phyloP scores from a whole-genome alignment of 208 protist species.

The Leptomonas pyrrhocoris region DNA sequence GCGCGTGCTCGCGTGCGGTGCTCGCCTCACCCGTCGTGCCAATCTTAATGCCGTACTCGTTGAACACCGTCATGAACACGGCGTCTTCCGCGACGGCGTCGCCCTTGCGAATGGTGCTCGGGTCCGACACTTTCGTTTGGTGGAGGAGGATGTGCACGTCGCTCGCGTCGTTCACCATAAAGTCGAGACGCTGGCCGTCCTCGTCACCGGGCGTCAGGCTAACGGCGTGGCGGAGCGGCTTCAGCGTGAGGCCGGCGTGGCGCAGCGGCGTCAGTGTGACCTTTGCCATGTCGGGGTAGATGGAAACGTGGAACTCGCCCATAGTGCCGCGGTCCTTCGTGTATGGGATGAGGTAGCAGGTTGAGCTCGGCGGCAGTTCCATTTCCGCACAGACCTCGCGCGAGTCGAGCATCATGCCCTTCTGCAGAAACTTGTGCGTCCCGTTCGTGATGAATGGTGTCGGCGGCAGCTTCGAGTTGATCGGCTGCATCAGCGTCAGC shows the following conservation, averaged over 20 bases:
- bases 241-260: constrained; percentile 60
- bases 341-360: constrained; percentile 84
- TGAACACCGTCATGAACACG: constrained; percentile 66
- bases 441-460: constrained; percentile 74
- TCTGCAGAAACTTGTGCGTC: constrained; percentile 80
- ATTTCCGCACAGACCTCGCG: constrained; percentile 78
- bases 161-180: constrained; percentile 67
- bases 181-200: constrained; percentile 55
- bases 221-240: constrained; percentile 40
- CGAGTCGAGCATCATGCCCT: constrained; percentile 84
- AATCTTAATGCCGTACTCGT: constrained; percentile 75
- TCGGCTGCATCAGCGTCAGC: constrained; percentile 75
- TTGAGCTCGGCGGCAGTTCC: constrained; percentile 74
- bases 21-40: constrained; percentile 59
- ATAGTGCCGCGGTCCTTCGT: constrained; percentile 72
- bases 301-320: constrained; percentile 75
- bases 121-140: constrained; percentile 61
- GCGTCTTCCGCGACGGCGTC: constrained; percentile 62
- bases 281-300: constrained; percentile 83
- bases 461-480: constrained; percentile 57
- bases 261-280: constrained; percentile 79
- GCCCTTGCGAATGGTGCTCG: constrained; percentile 37
- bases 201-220: constrained; percentile 37
- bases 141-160: constrained; percentile 84
- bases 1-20: constrained; percentile 73